phyloP scores from a whole-genome alignment of 2,329 filamentous ascomycete species.

The Arthrobotrys conoides region DNA sequence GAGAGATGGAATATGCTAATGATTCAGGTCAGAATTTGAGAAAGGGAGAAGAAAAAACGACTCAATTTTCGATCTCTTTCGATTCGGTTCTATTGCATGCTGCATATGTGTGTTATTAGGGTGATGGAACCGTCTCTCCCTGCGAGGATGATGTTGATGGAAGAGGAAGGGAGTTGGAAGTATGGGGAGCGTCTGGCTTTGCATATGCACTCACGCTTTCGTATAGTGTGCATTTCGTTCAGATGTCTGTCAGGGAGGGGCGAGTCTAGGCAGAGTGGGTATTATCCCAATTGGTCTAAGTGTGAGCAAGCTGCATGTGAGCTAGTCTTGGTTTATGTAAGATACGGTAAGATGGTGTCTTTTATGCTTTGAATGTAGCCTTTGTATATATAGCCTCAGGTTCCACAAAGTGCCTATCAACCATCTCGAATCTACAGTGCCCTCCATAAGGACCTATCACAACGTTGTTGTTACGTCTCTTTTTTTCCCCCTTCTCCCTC shows the following conservation, averaged over 20 bases:
- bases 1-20: conserved; percentile 15
- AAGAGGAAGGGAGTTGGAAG: not conserved
- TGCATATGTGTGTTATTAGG: conserved; percentile 39
- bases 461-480: conserved; percentile 11
- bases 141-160: conserved; percentile 1
- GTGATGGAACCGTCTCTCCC: conserved; percentile 16
- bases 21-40: not conserved
- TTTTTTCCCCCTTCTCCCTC: too few species aligned
- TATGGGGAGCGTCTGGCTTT: conserved; percentile 22
- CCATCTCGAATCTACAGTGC: conserved; percentile 2
- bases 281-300: conserved; percentile 54
- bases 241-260: conserved; percentile 18
- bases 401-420: conserved; percentile 34
- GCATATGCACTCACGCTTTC: conserved; percentile 19
- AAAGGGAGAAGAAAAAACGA: not conserved
- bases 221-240: conserved; percentile 31
- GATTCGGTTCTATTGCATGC: conserved; percentile 58
- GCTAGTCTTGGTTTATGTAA: conserved; percentile 21
- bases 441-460: conserved; percentile 31
- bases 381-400: conserved; percentile 34
- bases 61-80: conserved; percentile 56
- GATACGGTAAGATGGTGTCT: conserved; percentile 8
- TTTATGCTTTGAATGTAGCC: not conserved
- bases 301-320: conserved; percentile 17
- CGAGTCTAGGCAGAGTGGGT: conserved; percentile 43